Base-by-base conservation (phyloP, 371 early-diverging fungal species). In the Circinella umbellata region DNA sequence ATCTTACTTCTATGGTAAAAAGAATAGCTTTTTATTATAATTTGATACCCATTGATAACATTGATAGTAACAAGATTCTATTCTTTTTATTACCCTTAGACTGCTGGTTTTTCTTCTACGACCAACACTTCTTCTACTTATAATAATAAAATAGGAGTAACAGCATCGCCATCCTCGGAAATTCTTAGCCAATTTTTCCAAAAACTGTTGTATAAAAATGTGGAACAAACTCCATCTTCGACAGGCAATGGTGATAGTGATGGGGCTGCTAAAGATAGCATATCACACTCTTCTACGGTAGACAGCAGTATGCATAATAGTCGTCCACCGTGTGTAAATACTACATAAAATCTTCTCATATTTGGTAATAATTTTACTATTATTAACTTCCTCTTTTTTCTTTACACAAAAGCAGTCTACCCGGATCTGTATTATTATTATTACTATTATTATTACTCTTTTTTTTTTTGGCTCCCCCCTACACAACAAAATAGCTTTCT, bases 311-410 rank as follows among this genome's bases (percentile, higher is more conserved):
- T 57, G 27, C 57, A 57, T 57, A 57, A 57, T 27, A 27, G 27
- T 34, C 57, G 57, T 34, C 57, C 57, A 57, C 35, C 57, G 34
- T 57, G 57, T 57, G 57, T 57, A 57, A 57, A 57, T 57, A 57
- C 57, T 18, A 42, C 42, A 42, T 42, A 42, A 42, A 42, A 42
- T 42, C 9, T 42, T 42, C 42, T 42, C 11, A 27, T 42, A 42
- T 42, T 42, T 42, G 42, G 42, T 42, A 42, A 42, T 27, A 42
- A 42, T 3, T 42, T 42, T 6, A 11, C 3, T 3, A 42, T 42
- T 9, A 9, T 9, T 42, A 42, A 9, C 42, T 42, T 11, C 11
- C 42, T 42, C 42, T 42, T 11, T 11, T 42, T 42, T 42, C 39
- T 42, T 42, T 42, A 27, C 0, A 2, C 27, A 27, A 27, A 27